phyloP scores from a whole-genome alignment of 768 basidiomycete genomes.

The Suillus occidentalis region DNA sequence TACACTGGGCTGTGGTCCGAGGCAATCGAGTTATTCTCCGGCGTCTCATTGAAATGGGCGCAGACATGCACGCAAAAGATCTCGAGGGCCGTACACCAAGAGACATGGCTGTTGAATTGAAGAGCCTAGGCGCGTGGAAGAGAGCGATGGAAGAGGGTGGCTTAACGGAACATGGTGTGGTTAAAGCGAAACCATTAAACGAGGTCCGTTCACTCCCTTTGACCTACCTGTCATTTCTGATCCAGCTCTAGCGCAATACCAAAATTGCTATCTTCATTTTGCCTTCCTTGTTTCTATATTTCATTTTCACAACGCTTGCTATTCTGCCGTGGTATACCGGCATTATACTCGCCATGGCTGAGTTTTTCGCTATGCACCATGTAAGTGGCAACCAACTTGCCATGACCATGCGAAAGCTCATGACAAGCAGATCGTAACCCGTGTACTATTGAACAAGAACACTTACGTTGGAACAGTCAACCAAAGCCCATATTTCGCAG shows the following conservation, averaged over 20 bases:
- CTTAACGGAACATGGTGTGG: constrained; percentile 71
- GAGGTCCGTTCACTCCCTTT: constrained; percentile 49
- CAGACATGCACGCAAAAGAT: constrained; percentile 78
- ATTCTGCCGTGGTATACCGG: constrained; percentile 91
- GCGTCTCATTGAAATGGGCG: constrained; percentile 82
- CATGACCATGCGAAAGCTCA: constrained; percentile 8
- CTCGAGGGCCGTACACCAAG: constrained; percentile 82
- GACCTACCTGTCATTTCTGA: constrained; percentile 7
- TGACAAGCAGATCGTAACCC: constrained; percentile 68
- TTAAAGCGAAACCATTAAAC: constrained; percentile 64
- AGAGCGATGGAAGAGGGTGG: constrained; percentile 88
- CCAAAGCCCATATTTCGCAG: constrained; percentile 89
- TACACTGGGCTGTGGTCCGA: constrained; percentile 97
- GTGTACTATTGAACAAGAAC: constrained; percentile 79
- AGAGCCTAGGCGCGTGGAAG: constrained; percentile 88
- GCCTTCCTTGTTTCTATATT: constrained; percentile 75
- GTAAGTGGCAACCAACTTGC: constrained; percentile 45
- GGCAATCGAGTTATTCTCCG: constrained; percentile 90
- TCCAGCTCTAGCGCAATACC: constrained; percentile 63
- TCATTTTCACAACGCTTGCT: constrained; percentile 82
- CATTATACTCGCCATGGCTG: constrained; percentile 75
- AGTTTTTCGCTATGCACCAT: constrained; percentile 94
- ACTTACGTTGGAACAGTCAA: constrained; percentile 83
- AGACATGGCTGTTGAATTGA: constrained; percentile 94
- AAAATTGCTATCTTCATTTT: constrained; percentile 76